These are phyloP conservation scores for Rhododendron ovatum DNA, from an alignment of 148 eudicot genomes.

Conservation along the genomic window DNA sequence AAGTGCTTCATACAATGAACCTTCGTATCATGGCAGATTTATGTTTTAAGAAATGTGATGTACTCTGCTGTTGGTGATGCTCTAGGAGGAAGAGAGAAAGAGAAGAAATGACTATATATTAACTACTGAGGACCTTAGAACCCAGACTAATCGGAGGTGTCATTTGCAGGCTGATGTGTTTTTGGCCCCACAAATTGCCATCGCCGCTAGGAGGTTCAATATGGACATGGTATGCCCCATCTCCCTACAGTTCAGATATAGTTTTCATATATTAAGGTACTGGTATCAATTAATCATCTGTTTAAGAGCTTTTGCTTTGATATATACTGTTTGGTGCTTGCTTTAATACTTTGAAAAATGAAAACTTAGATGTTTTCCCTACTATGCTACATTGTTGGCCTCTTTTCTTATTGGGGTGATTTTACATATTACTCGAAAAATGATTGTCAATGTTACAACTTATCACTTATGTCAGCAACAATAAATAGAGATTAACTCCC, in stretches of 20 bases:
- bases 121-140: not conserved
- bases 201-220: conserved; percentile 41
- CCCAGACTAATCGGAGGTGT: not conserved
- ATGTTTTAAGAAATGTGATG: not conserved
- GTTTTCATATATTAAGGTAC: not conserved
- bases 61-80: not conserved
- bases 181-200: conserved; percentile 61
- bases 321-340: not conserved
- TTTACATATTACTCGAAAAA: not conserved
- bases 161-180: conserved; percentile 61
- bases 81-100: not conserved
- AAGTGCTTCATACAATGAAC: not conserved
- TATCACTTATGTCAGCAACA: not conserved
- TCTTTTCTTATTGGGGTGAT: not conserved
- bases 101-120: not conserved
- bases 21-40: not conserved
- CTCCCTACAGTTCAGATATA: not conserved
- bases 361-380: not conserved
- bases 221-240: conserved; percentile 49
- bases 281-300: not conserved
- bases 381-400: not conserved
- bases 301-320: not conserved
- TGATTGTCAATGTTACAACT: not conserved
- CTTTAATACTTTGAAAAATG: not conserved
- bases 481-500: not conserved